A percentile compares a stretch with the other conserved stretches of the same genome.
Evolutionary conservation across 2,329 filamentous ascomycete genomes (phyloP).

Genomic region (Monilinia laxa): DNA sequence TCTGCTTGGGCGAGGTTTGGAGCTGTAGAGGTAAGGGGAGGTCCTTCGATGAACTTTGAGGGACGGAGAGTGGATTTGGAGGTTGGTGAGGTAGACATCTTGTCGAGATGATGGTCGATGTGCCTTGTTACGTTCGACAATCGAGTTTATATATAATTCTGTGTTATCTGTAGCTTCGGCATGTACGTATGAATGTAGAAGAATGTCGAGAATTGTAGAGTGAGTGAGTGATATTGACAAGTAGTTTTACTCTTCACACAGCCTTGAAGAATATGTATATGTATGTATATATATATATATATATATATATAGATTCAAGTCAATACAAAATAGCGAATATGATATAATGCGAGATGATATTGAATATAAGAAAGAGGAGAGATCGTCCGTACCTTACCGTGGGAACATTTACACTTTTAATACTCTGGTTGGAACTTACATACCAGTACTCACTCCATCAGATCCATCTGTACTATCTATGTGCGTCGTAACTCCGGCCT

Average conservation of each 20-base stretch:
- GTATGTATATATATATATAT: background rate
- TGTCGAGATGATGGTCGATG: background rate
- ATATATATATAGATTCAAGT: conserved; percentile 3
- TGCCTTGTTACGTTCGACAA: background rate
- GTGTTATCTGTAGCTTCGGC: background rate
- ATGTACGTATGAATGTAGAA: conserved; percentile 3
- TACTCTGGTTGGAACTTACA: background rate
- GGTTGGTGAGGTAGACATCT: conserved; percentile 6
- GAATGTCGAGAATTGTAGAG: background rate
- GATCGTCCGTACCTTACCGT: background rate
- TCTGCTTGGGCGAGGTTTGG: conserved; percentile 20
- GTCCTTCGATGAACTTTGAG: conserved; percentile 27
- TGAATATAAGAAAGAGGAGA: background rate
- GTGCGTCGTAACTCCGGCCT: conserved; percentile 5
- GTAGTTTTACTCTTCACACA: background rate
- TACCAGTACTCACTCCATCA: background rate
- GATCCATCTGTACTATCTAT: conserved; percentile 9
- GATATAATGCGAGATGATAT: background rate
- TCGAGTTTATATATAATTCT: background rate
- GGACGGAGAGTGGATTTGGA: conserved; percentile 9
- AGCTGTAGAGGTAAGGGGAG: conserved; percentile 21
- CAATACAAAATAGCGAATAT: background rate
- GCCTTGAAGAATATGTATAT: background rate
- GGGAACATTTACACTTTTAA: conserved; percentile 8
- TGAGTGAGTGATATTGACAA: background rate